Evolutionary conservation across 164 flowering plant species (phyloP).

Genomic region (Sedum album): DNA sequence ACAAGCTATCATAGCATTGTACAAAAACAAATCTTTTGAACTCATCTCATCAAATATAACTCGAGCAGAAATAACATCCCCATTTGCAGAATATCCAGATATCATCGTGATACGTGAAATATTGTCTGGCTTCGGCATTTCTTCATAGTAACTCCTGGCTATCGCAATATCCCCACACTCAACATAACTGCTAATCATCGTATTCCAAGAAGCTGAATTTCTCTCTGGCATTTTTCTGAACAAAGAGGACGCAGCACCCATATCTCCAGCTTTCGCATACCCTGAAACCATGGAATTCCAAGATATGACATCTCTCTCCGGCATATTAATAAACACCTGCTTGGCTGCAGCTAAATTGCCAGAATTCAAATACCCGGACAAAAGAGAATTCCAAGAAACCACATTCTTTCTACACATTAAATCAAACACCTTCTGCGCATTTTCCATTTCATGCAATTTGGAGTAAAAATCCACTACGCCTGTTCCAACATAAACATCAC

Average conservation of each 20-base stretch:
- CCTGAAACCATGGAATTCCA: slow-evolving; percentile 34
- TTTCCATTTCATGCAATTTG: slow-evolving; percentile 24
- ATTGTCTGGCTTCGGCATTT: slow-evolving; percentile 22
- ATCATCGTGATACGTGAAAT: slow-evolving; percentile 30
- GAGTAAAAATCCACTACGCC: slow-evolving; percentile 27
- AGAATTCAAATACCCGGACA: slow-evolving; percentile 25
- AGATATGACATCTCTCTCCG: slow-evolving; percentile 27
- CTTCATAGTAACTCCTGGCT: slow-evolving; percentile 21
- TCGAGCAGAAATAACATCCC: slow-evolving; percentile 22
- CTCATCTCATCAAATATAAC: slow-evolving; percentile 20
- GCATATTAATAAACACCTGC: slow-evolving; percentile 25
- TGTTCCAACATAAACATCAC: slow-evolving; percentile 28
- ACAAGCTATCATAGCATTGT: slow-evolving; percentile 33
- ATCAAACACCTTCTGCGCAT: slow-evolving; percentile 25
- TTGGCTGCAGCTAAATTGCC: slow-evolving; percentile 21
- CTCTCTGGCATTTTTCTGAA: slow-evolving; percentile 26
- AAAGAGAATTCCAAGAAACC: slow-evolving; percentile 32
- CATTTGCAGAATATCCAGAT: slow-evolving; percentile 26
- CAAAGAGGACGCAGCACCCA: slow-evolving; percentile 18
- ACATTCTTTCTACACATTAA: slow-evolving; percentile 25
- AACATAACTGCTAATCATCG: slow-evolving; percentile 25
- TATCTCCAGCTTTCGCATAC: slow-evolving; percentile 21
- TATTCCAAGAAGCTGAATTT: slow-evolving; percentile 28
- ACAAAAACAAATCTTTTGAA: slow-evolving; percentile 17
- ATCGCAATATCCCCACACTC: slow-evolving; percentile 16